These are phyloP conservation scores for Nakaseomyces nivariensis DNA, from an alignment of 1,139 yeast genomes.

Conservation along the genomic window DNA sequence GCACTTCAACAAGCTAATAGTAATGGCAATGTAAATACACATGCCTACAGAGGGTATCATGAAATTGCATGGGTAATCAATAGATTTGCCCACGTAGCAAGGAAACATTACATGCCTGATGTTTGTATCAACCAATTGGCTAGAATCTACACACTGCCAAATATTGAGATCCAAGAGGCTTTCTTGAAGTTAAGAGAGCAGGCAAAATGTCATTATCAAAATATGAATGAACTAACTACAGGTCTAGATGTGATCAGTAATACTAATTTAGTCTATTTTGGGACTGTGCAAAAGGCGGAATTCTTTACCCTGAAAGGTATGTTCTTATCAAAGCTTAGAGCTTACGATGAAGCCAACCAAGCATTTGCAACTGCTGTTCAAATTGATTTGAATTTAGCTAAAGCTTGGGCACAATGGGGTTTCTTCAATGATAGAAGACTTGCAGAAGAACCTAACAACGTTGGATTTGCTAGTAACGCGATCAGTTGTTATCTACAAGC, in stretches of 20 bases:
- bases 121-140: slow-evolving; percentile 91
- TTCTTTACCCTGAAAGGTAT: slow-evolving; percentile 95
- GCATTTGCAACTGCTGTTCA: slow-evolving; percentile 98
- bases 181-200: slow-evolving; percentile 91
- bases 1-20: slow-evolving; percentile 67
- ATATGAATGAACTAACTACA: slow-evolving; percentile 73
- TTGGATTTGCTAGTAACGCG: slow-evolving; percentile 85
- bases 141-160: slow-evolving; percentile 89
- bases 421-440: slow-evolving; percentile 82
- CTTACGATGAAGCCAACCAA: slow-evolving; percentile 90
- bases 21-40: slow-evolving; percentile 69
- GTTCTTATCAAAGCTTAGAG: slow-evolving; percentile 86
- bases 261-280: slow-evolving; percentile 90
- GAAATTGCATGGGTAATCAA: slow-evolving; percentile 99
- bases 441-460: slow-evolving; percentile 74
- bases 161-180: slow-evolving; percentile 97
- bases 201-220: slow-evolving; percentile 94
- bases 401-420: slow-evolving; percentile 99
- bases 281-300: slow-evolving; percentile 95
- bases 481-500: slow-evolving; percentile 95
- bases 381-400: slow-evolving; percentile 83
- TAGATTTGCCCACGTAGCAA: slow-evolving; percentile 95
- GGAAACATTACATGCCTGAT: slow-evolving; percentile 94
- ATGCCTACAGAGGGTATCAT: slow-evolving; percentile 94
- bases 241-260: slow-evolving; percentile 95